These are phyloP conservation scores for Warburgia ugandensis DNA, from an alignment of 164 flowering plant genomes.

Conservation along the genomic window DNA sequence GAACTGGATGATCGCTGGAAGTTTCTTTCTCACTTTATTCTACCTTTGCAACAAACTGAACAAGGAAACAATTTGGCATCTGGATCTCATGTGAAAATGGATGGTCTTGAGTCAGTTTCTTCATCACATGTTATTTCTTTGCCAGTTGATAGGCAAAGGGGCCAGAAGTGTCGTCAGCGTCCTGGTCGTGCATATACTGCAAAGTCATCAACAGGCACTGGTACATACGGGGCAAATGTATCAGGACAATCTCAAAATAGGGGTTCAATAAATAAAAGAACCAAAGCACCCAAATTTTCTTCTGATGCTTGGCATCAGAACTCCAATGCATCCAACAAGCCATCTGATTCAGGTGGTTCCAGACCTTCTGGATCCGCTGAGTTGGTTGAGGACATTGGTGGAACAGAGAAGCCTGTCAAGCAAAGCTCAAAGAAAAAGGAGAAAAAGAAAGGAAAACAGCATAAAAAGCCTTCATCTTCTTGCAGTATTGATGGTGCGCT, in stretches of 20 bases:
- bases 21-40: conserved; percentile 18
- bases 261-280: conserved; percentile 11
- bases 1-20: conserved; percentile 22
- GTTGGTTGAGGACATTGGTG: conserved; percentile 10
- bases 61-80: conserved; percentile 12
- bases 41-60: conserved; percentile 19
- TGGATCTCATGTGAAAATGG: conserved; percentile 23
- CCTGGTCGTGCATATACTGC: conserved; percentile 15
- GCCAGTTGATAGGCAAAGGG: conserved; percentile 12
- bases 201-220: conserved; percentile 16
- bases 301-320: conserved; percentile 12
- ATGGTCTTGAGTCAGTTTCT: conserved; percentile 18
- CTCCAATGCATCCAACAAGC: conserved; percentile 7
- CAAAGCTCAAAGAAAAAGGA: conserved; percentile 29
- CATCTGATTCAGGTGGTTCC: conserved; percentile 16
- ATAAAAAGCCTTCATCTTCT: conserved; percentile 20
- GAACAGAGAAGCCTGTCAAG: conserved; percentile 18
- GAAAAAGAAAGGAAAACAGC: conserved; percentile 35
- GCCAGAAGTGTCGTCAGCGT: conserved; percentile 9
- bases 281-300: conserved; percentile 17
- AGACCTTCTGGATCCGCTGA: conserved; percentile 16
- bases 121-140: conserved; percentile 13
- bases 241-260: conserved; percentile 13
- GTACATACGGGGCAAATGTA: conserved; percentile 18
- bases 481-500: conserved; percentile 10